These are phyloP conservation scores for Rugosomyces carneus DNA, from an alignment of 1,284 basidiomycete genomes.

Conservation along the genomic window DNA sequence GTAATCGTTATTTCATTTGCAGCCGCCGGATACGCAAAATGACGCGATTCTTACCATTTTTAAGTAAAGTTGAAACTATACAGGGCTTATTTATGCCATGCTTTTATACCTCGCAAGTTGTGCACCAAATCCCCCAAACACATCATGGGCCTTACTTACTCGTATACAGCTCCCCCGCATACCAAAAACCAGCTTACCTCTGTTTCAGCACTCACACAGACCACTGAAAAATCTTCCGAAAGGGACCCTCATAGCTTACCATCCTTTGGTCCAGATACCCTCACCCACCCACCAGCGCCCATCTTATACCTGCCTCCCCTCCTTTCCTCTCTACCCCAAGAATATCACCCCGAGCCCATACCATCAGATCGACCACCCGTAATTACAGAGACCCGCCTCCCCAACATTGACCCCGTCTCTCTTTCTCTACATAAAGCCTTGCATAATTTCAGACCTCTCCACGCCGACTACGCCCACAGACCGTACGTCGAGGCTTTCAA, in stretches of 20 bases:
- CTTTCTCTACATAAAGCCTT: constrained; percentile 82
- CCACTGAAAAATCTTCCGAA: neutral
- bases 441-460: constrained; percentile 66
- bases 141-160: constrained; percentile 11
- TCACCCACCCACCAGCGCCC: constrained; percentile 36
- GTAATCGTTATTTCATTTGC: too few species aligned
- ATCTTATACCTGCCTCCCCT: constrained; percentile 78
- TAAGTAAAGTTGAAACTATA: too few species aligned
- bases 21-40: constrained; percentile 12
- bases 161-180: constrained; percentile 9
- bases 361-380: constrained; percentile 34
- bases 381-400: constrained; percentile 68
- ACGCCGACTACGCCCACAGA: constrained; percentile 53
- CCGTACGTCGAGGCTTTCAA: constrained; percentile 80
- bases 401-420: constrained; percentile 77
- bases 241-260: constrained; percentile 62
- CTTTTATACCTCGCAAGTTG: neutral
- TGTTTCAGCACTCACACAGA: neutral
- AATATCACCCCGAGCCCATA: constrained; percentile 23
- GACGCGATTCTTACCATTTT: constrained; percentile 15
- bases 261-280: constrained; percentile 36
- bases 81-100: neutral
- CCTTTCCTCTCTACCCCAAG: constrained; percentile 62
- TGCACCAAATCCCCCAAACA: neutral
- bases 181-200: neutral